These are phyloP conservation scores for Solanum ossicruentum DNA, from an alignment of 257 asterid genomes.

Conservation along the genomic window DNA sequence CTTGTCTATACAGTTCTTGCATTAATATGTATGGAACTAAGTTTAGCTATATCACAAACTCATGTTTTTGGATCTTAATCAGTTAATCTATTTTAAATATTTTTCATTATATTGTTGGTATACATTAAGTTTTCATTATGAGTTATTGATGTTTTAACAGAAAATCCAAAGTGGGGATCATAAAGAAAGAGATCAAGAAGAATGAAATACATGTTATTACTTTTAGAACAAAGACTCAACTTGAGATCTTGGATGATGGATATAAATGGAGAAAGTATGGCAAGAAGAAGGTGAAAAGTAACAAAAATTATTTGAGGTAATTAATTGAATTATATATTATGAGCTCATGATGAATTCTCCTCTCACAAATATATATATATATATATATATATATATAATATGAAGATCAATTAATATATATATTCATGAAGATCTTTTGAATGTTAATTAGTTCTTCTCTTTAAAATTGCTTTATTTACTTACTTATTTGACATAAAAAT, in stretches of 20 bases:
- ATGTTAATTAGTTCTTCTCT: not conserved
- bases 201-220: constrained; percentile 5
- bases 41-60: not conserved
- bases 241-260: constrained; percentile 56
- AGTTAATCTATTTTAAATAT: not conserved
- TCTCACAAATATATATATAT: not conserved
- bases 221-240: constrained; percentile 32
- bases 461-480: not conserved
- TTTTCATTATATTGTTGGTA: not conserved
- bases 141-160: not conserved
- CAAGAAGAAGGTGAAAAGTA: constrained; percentile 53
- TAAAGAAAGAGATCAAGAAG: not conserved
- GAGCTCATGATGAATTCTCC: not conserved
- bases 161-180: not conserved
- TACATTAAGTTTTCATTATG: not conserved
- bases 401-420: not conserved
- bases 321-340: not conserved
- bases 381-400: too few species aligned
- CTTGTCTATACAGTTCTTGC: not conserved
- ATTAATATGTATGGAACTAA: not conserved
- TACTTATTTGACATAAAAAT: too few species aligned
- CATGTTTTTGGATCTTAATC: not conserved
- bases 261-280: constrained; percentile 69
- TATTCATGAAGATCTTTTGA: not conserved
- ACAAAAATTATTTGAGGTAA: constrained; percentile 59